Base-by-base conservation (phyloP, 2,329 filamentous ascomycete genomes). In the Xylariaceae sp. region DNA sequence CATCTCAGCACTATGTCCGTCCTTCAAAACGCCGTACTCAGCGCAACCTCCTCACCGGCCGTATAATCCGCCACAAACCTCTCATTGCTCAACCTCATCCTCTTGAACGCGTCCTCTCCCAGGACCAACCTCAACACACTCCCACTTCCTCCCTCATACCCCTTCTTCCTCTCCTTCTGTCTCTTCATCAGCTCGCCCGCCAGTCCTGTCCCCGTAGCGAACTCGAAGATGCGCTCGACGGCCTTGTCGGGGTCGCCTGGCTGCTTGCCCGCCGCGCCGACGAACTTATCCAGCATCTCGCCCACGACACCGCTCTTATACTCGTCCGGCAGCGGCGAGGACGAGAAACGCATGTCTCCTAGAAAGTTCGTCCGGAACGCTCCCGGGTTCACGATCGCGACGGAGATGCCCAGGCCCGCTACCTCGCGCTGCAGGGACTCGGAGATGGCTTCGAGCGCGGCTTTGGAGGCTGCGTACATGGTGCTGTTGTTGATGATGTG, bases 331-430 rank as follows among this genome's bases (percentile, higher is more conserved):
- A 53, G 30, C 32, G 43, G 36, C 3, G 31, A 34, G 23, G 44
- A 36, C 12, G 48, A 43, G 19, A 24, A 19, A 21, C 16, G 40
- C 5, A 48, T 37, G 5, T 53, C 52, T 5, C 40, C 50, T 2
- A 65, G 49, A 47, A 69, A 68, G 13, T 64, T 62, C 2, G 67
- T 69, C 1, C 64, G 56, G 50, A 67, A 68, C 1, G 54, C 59
- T 1, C 67, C 66, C 0, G 65, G 66, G 46, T 68, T 63, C 2
- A 69, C 62, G 18, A 69, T 53, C 6, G 69, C 46, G 2, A 67
- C 59, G 2, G 50, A 34, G 19, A 69, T 56, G 8, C 54, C 54
- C 38, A 68, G 61, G 0, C 53, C 45, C 4, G 52, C 51, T 1
- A 68, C 50, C 39, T 69, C 66, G 2, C 40, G 38, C 1, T 60